Conservation (phyloP, 805 yeast genomes). For the Saccharomycopsis selenospora region DNA sequence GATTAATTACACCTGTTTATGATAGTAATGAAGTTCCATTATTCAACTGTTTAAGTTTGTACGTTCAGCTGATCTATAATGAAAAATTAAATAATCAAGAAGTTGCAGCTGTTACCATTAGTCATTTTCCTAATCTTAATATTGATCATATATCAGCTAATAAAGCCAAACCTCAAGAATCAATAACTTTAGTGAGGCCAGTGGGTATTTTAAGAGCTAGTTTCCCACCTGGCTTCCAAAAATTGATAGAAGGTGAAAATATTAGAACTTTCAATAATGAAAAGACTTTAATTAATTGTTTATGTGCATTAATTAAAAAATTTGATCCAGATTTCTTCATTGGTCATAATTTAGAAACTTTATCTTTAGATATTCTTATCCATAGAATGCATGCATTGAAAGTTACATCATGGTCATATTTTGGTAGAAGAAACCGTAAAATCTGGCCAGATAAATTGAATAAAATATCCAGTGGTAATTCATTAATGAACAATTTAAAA, state of each 20-base stretch:
- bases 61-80: conserved; percentile 77
- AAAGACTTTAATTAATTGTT: conserved; percentile 61
- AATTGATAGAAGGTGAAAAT: conserved; percentile 44
- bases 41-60: conserved; percentile 63
- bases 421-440: conserved; percentile 77
- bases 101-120: conserved; percentile 72
- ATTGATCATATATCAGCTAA: conserved; percentile 72
- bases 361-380: conserved; percentile 70
- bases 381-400: conserved; percentile 73
- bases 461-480: conserved; percentile 29
- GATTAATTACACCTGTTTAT: conserved; percentile 40
- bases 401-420: conserved; percentile 67
- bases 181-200: conserved; percentile 76
- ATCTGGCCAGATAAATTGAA: conserved; percentile 74
- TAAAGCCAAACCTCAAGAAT: conserved; percentile 49
- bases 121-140: conserved; percentile 60
- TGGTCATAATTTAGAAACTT: conserved; percentile 80
- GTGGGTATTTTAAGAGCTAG: conserved; percentile 44
- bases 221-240: conserved; percentile 71
- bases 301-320: conserved; percentile 58
- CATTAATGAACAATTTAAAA: conserved; percentile 44
- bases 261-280: conserved; percentile 65
- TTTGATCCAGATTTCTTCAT: conserved; percentile 88
- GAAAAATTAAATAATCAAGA: conserved; percentile 74
- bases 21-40: conserved; percentile 47